Evolutionary conservation across 148 eudicot species (phyloP).

Genomic region (Fagopyrum homotropicum): DNA sequence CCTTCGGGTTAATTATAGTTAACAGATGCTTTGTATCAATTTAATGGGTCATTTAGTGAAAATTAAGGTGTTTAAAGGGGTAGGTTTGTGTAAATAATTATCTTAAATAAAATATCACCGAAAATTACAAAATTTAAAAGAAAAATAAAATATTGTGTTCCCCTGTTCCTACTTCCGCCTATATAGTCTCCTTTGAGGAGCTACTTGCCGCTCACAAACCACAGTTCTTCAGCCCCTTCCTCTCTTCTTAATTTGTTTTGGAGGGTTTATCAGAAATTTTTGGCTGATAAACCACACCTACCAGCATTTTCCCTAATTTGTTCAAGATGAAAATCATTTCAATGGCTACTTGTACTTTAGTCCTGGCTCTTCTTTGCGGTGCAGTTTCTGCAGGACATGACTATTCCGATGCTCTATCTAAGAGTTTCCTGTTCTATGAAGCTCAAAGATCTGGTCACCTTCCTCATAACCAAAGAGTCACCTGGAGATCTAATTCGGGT

Average conservation of each 20-base stretch:
- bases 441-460: constrained; percentile 97
- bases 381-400: constrained; percentile 56
- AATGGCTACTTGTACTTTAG: background rate
- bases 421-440: constrained; percentile 74
- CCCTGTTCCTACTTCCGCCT: constrained; percentile 26
- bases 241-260: constrained; percentile 16
- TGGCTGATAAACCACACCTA: constrained; percentile 48
- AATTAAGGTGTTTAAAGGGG: background rate
- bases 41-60: background rate
- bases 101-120: background rate
- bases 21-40: background rate
- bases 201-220: constrained; percentile 21
- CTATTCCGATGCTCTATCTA: constrained; percentile 72
- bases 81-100: background rate
- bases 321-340: background rate
- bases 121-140: background rate
- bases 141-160: background rate
- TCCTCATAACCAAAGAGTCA: constrained; percentile 68
- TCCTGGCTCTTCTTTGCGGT: background rate
- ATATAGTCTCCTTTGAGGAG: constrained; percentile 40
- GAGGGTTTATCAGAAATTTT: constrained; percentile 47
- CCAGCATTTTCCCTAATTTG: constrained; percentile 26
- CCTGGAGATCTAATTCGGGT: constrained; percentile 83
- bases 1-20: background rate
- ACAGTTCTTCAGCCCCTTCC: constrained; percentile 1